These are phyloP conservation scores for Argentina anserina DNA, from an alignment of 306 rosid species.

Conservation along the genomic window DNA sequence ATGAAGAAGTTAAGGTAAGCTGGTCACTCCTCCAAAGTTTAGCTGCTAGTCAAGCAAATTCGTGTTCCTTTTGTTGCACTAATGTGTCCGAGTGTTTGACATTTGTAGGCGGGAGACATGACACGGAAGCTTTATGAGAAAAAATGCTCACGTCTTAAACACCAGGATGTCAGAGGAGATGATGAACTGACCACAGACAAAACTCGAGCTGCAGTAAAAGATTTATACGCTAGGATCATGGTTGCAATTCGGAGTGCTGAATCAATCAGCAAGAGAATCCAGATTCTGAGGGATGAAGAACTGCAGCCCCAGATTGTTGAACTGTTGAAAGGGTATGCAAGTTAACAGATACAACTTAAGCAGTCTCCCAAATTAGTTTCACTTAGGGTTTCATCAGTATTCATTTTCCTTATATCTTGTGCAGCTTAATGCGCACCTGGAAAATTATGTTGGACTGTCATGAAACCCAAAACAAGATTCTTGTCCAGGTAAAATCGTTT, in stretches of 20 bases:
- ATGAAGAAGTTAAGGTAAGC: constrained; percentile 88
- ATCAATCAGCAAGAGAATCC: constrained; percentile 77
- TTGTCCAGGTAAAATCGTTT: constrained; percentile 68
- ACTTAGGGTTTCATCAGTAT: constrained; percentile 27
- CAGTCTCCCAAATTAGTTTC: constrained; percentile 16
- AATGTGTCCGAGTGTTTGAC: constrained; percentile 19
- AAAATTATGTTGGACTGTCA: constrained; percentile 78
- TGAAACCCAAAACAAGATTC: constrained; percentile 83
- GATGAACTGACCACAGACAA: constrained; percentile 58
- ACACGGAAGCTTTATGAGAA: constrained; percentile 72
- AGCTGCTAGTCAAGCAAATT: not conserved
- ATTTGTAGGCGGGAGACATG: constrained; percentile 71
- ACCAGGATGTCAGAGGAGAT: constrained; percentile 66
- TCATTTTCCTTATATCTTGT: constrained; percentile 36
- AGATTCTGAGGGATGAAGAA: constrained; percentile 85
- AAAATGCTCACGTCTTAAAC: constrained; percentile 62
- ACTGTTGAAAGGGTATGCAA: constrained; percentile 78
- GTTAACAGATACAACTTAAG: constrained; percentile 19
- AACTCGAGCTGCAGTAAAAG: constrained; percentile 73
- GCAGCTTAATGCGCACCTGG: constrained; percentile 84
- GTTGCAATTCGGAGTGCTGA: constrained; percentile 89
- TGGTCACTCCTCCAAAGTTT: not conserved
- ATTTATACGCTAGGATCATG: constrained; percentile 81
- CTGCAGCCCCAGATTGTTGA: constrained; percentile 84
- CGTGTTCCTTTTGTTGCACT: not conserved